These are phyloP conservation scores for Aleurites moluccanus DNA, from an alignment of 441 rosid genomes.

Conservation along the genomic window DNA sequence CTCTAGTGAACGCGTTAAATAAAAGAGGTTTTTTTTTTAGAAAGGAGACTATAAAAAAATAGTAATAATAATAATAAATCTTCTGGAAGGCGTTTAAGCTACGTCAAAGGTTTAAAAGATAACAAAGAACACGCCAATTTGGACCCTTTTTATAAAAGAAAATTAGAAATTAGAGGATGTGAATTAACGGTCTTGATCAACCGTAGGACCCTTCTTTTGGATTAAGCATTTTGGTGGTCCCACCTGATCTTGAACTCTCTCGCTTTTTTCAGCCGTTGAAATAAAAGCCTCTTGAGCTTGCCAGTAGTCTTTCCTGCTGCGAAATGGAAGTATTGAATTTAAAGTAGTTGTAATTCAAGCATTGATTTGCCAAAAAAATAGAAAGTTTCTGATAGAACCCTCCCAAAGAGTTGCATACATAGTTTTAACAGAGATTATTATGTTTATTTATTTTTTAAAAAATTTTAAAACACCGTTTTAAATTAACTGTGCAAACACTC, in stretches of 20 bases:
- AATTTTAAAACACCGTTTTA: too few species aligned
- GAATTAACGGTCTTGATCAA: not conserved
- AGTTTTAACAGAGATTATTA: not conserved
- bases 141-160: not conserved
- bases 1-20: constrained; percentile 13
- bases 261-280: not conserved
- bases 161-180: too few species aligned
- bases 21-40: not conserved
- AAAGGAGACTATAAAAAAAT: not conserved
- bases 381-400: too few species aligned
- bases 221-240: not conserved
- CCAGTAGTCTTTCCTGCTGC: too few species aligned
- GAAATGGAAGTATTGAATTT: too few species aligned
- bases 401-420: not conserved
- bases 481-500: too few species aligned
- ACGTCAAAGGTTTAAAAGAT: constrained; percentile 14
- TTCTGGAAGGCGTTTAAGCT: constrained; percentile 34
- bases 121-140: not conserved
- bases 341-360: too few species aligned
- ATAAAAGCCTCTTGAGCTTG: too few species aligned
- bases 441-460: too few species aligned
- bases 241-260: not conserved
- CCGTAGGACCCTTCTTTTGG: not conserved
- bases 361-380: too few species aligned
- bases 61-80: not conserved